Percentiles rank a stretch among this genome's conserved stretches.
Conservation (phyloP, 768 basidiomycete genomes). For the Auricularia heimuer region DNA sequence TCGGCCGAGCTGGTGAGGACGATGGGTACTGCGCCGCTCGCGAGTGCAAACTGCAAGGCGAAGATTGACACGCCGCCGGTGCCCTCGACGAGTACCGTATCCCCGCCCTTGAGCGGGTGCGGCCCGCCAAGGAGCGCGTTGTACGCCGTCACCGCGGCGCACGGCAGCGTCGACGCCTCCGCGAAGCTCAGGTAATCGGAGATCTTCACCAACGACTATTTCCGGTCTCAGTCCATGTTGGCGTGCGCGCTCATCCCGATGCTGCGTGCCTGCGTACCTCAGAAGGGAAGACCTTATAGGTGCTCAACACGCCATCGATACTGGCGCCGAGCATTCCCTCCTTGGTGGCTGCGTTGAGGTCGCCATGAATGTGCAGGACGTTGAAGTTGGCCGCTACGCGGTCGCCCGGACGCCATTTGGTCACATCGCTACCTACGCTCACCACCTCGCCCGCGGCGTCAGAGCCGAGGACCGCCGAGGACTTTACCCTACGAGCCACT, state of each 20-base stretch:
- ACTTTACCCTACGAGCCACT: neutral
- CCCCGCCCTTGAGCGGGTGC: slow-evolving; percentile 44
- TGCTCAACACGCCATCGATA: slow-evolving; percentile 30
- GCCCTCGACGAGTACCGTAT: slow-evolving; percentile 45
- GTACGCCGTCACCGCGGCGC: slow-evolving; percentile 47
- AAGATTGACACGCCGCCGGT: slow-evolving; percentile 51
- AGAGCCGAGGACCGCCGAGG: neutral
- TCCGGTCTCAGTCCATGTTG: too few species aligned
- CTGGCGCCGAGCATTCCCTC: slow-evolving; percentile 5
- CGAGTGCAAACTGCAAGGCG: slow-evolving; percentile 50
- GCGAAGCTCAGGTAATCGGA: slow-evolving; percentile 51
- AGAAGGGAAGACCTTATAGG: slow-evolving; percentile 43
- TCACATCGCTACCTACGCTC: neutral
- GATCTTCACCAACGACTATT: slow-evolving; percentile 32
- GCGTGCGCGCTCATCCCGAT: neutral
- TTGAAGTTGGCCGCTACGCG: slow-evolving; percentile 9
- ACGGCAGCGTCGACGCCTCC: slow-evolving; percentile 58
- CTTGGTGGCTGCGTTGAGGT: neutral
- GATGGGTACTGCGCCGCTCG: slow-evolving; percentile 54
- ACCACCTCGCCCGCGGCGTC: slow-evolving; percentile 11
- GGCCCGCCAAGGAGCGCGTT: slow-evolving; percentile 40
- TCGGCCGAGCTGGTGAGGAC: slow-evolving; percentile 57
- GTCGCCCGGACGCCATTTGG: slow-evolving; percentile 6
- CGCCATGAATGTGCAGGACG: slow-evolving; percentile 2
- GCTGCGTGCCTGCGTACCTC: slow-evolving; percentile 20